phyloP scores from a whole-genome alignment of 495 filamentous ascomycete species.

The Aspergillus carlsbadensis region DNA sequence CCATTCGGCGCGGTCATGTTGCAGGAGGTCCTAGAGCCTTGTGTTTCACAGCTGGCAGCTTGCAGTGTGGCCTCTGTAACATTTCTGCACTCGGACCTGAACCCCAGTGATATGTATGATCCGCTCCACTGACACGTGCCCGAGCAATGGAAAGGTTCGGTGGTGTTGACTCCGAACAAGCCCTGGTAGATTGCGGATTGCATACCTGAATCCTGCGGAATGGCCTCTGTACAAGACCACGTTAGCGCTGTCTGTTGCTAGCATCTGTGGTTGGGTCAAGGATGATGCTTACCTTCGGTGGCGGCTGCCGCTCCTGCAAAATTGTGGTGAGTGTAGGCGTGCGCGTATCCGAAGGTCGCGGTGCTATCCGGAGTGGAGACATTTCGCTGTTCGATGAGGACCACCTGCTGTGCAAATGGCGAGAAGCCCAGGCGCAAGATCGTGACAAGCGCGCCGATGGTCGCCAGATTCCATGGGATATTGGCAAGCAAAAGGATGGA shows the following conservation, averaged over 20 bases:
- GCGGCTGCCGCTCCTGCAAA: neutral
- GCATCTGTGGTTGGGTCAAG: neutral
- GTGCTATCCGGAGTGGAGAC: slow-evolving; percentile 1
- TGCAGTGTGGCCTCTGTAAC: slow-evolving; percentile 20
- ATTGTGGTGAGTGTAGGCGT: slow-evolving; percentile 14
- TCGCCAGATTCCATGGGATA: slow-evolving; percentile 22
- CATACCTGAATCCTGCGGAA: slow-evolving; percentile 19
- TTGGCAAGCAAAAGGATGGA: slow-evolving; percentile 25
- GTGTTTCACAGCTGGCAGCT: slow-evolving; percentile 9
- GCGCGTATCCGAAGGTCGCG: slow-evolving; percentile 19
- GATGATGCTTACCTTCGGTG: slow-evolving; percentile 10
- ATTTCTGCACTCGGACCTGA: slow-evolving; percentile 17
- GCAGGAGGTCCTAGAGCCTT: neutral
- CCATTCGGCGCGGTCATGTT: slow-evolving; percentile 15
- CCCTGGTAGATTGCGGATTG: slow-evolving; percentile 18
- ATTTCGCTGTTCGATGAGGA: slow-evolving; percentile 19
- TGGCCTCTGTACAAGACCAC: slow-evolving; percentile 6
- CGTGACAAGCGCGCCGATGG: slow-evolving; percentile 31
- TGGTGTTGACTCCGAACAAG: slow-evolving; percentile 13
- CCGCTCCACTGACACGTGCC: slow-evolving; percentile 14
- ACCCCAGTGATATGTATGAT: slow-evolving; percentile 21
- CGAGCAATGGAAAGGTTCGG: slow-evolving; percentile 17
- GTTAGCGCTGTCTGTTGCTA: slow-evolving; percentile 12
- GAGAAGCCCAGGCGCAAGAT: slow-evolving; percentile 29
- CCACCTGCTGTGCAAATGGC: slow-evolving; percentile 32